Base-by-base conservation (phyloP, 2,329 filamentous ascomycete species). In the Neonectria faginata region DNA sequence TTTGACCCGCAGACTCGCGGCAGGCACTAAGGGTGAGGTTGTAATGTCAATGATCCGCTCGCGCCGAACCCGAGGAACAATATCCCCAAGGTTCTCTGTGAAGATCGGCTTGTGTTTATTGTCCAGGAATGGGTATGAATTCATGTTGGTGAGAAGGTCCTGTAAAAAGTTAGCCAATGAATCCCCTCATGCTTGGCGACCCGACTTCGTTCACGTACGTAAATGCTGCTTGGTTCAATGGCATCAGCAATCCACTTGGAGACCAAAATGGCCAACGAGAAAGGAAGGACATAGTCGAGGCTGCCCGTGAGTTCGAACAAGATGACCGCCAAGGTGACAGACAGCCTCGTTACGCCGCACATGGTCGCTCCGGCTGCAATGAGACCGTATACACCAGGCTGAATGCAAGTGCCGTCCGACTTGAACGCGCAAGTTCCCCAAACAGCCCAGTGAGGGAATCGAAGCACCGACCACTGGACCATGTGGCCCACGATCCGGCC, bases 201-300 rank as follows among this genome's bases (percentile, higher is more conserved):
- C 8, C 36, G 11, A 16, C 9, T 16, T 9, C 5, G 9, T 3
- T 18, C 33, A 81, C 88, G 80, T 79, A 91, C 89, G 77, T 97
- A 98, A 67, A 99, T 97, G 78, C 93, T 97, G 57, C 93, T 86
- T 16, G 95, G 96, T 78, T 99, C 96, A 56, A 99, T 88, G 3
- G 94, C 94, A 79, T 98, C 96, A 0, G 96, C 94, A 0, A 94
- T 97, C 96, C 96, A 99, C 81, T 99, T 99, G n/a, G 95, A 90
- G 29, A 97, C 94, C 4, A 98, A 84, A 36, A 99, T 93, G 0
- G 93, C 91, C 9, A 99, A 82, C 0, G 94, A 97, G 78, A 98
- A 98, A 0, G 96, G 96, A 11, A 99, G 83, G 3, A 99, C 96
- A 73, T 98, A 97, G 77, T 98, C 93, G 53, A 98, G 84, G 76